A percentile compares a stretch with the other conserved stretches of the same genome.
Conservation (phyloP, 257 asterid species). For the Paulownia fortunei region DNA sequence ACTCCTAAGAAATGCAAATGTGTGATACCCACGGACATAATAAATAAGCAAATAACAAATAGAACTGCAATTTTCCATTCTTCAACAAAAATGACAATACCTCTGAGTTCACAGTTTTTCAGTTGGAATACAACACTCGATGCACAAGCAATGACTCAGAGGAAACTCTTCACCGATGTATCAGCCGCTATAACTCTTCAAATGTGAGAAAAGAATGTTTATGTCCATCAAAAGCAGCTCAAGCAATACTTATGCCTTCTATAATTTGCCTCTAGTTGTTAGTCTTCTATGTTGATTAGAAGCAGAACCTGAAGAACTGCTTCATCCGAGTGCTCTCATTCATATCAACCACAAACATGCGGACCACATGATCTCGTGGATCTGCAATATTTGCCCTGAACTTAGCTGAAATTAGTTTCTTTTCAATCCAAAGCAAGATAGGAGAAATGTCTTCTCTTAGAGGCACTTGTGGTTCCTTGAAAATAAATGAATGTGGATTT, state of each 20-base stretch:
- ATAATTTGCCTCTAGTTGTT: neutral
- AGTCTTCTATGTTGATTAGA: neutral
- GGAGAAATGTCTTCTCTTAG: neutral
- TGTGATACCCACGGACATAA: neutral
- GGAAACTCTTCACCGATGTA: neutral
- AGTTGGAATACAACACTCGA: neutral
- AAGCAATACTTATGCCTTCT: neutral
- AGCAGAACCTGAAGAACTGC: neutral
- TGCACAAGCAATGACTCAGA: neutral
- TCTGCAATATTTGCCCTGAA: neutral
- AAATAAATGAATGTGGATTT: slow-evolving; percentile 3
- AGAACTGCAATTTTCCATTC: neutral
- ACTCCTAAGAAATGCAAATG: neutral
- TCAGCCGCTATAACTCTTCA: neutral
- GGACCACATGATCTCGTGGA: neutral
- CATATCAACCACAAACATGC: neutral
- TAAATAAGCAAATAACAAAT: neutral
- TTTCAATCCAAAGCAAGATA: neutral
- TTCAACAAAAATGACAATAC: neutral
- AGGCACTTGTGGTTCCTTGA: neutral
- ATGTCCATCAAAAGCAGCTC: neutral
- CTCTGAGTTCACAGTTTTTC: neutral
- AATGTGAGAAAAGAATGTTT: neutral
- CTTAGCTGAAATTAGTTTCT: neutral
- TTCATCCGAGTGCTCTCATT: neutral